Base-by-base conservation (phyloP, 2,329 filamentous ascomycete species). In the Rachicladosporium sp. region DNA sequence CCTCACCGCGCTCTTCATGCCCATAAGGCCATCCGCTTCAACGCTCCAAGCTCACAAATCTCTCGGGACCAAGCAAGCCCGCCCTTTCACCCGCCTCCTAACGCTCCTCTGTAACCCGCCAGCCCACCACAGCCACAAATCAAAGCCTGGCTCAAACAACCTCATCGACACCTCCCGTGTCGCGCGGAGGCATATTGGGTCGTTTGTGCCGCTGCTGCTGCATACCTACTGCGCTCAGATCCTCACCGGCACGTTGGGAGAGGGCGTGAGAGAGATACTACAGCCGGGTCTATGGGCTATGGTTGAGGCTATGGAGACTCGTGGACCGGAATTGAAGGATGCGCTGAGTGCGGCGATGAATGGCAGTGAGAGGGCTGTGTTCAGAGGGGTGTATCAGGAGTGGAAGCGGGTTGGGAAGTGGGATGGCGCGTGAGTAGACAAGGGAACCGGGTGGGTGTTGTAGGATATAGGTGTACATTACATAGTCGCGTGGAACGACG, bases 31-130 rank as follows among this genome's bases (percentile, higher is more conserved):
- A 31, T 5, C 33, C 54, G 52, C 31, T 43, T 47, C 32, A 44
- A 46, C 36, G 38, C 30, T 46, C 19, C 39, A 4, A 50, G 15
- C 15, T 19, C 15, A 19, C 5, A 57, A 6, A 54, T 59, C 4
- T n/a, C 50, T 35, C 60, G 60, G 62, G 45, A 29, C 61, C n/a
- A 57, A 61, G n/a, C 69, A 71, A 42, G 69, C 69, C 2, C 56
- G 61, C 1, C 61, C 67, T 32, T 74, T 70, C 47, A 65, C 71
- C 1, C 68, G 73, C 8, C 58, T 79, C 7, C 64, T 80, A 15
- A 69, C 69, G n/a, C 69, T 72, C 0, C 67, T 80, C 37, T 76
- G 73, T 59, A 73, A 75, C 38, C 76, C 76, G 0, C 74, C 75
- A 5, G 42, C 39, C 44, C 15, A 19, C 15, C 36, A 43, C 44